A percentile compares a stretch with the other conserved stretches of the same genome.
Conservation (phyloP, 768 basidiomycete species). For the Tylopilus balloui region DNA sequence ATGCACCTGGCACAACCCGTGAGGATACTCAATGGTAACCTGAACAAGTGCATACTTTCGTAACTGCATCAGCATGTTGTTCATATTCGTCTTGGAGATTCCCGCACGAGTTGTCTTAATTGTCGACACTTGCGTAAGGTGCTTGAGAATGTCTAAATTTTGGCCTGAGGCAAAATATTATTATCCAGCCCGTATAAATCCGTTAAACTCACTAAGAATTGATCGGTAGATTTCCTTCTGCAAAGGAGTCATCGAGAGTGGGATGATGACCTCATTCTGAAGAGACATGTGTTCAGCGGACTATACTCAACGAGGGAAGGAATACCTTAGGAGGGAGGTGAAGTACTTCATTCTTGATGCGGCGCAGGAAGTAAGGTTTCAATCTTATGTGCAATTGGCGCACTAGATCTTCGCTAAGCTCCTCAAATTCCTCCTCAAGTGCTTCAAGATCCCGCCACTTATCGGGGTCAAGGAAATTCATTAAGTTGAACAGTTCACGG, state of each 20-base stretch:
- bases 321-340: slow-evolving; percentile 86
- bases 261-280: slow-evolving; percentile 89
- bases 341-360: slow-evolving; percentile 90
- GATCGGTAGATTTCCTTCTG: slow-evolving; percentile 88
- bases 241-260: slow-evolving; percentile 79
- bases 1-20: slow-evolving; percentile 53
- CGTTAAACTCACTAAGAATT: slow-evolving; percentile 55
- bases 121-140: slow-evolving; percentile 46
- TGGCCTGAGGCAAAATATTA: slow-evolving; percentile 45
- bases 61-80: slow-evolving; percentile 84
- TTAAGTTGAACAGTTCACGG: slow-evolving; percentile 91
- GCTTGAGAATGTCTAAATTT: slow-evolving; percentile 63
- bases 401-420: slow-evolving; percentile 74
- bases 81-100: slow-evolving; percentile 53
- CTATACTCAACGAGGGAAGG: neutral
- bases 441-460: slow-evolving; percentile 73
- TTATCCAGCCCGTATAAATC: slow-evolving; percentile 13
- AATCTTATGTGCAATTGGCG: slow-evolving; percentile 74
- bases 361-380: slow-evolving; percentile 87
- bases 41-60: slow-evolving; percentile 56
- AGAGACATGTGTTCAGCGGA: slow-evolving; percentile 3
- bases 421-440: slow-evolving; percentile 70
- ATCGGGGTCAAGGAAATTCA: slow-evolving; percentile 86
- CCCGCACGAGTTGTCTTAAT: slow-evolving; percentile 30
- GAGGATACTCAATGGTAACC: neutral